Evolutionary conservation across 352 stramenopile species (phyloP), one percentile per base, ranked within the genome.

Genomic region (Phytophthora macrochlamydospora): DNA sequence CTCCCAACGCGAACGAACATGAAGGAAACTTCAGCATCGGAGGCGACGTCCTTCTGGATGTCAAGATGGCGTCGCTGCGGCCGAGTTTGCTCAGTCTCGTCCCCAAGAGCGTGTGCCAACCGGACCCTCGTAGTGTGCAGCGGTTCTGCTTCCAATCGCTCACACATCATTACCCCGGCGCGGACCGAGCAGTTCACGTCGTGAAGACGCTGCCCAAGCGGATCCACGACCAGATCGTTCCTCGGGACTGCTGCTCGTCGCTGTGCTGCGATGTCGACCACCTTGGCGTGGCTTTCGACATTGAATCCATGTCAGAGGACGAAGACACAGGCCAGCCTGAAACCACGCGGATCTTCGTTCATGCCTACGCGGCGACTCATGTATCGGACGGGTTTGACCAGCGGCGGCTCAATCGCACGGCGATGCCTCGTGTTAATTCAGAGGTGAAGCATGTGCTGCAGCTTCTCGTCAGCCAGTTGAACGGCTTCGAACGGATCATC

Each of bases 161-260:
- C 53, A 85, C 76, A 44, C 54, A 73, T 42, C 64, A 69, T 45
- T 78, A 78, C 64, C 42, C 71, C 31, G 48, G 30, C 42, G 73
- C 75, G 14, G 56, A 73, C 46, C 78, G 69, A 29, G 76, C 76
- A 1, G 57, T 77, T 24, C 78, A 87, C 71, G 43, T 87, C 14
- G 73, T 83, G 46, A 85, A 85, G 73, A 85, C 76, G 30, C 37
- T 87, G 29, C 78, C 78, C n/a, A 83, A 83, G 55, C 4, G 52
- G 9, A 56, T 61, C 8, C 78, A 83, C 65, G 75, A 84, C 56
- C 56, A 83, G 38, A 12, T 85, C 29, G 65, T 87, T 2, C 35
- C 65, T 12, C 46, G 44, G 14, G 18, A 62, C 6, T 65, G 81
- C 45, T 67, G 71, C 45, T 74, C 71, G 24, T 64, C 71, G 37